Evolutionary conservation across 2,329 filamentous ascomycete genomes (phyloP).

Genomic region (Venturia oleaginea): DNA sequence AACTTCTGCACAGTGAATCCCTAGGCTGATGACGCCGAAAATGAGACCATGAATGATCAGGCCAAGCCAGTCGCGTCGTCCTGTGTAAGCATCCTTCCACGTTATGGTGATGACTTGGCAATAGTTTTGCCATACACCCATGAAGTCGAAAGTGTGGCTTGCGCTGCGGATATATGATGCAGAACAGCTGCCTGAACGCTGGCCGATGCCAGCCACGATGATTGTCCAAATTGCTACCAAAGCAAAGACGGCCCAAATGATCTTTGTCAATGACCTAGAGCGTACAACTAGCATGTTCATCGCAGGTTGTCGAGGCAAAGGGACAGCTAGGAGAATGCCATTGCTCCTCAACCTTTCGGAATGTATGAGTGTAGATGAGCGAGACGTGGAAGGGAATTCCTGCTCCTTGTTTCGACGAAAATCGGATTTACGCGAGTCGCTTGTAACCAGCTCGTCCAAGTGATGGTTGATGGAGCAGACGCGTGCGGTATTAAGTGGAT

Average conservation of each 20-base stretch:
- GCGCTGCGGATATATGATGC: not conserved
- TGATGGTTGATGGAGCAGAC: not conserved
- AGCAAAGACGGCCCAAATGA: not conserved
- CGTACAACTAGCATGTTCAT: not conserved
- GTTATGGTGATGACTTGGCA: not conserved
- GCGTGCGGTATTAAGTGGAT: constrained; percentile 5
- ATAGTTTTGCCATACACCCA: constrained; percentile 7
- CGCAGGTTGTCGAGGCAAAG: not conserved
- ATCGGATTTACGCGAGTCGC: not conserved
- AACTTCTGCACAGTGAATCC: constrained; percentile 11
- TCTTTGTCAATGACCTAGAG: not conserved
- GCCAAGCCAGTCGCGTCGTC: constrained; percentile 8
- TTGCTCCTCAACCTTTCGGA: not conserved
- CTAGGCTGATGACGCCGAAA: not conserved
- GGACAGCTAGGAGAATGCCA: not conserved
- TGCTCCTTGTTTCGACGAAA: not conserved
- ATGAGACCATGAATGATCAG: constrained; percentile 7
- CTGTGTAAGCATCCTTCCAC: not conserved
- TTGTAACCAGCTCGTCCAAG: not conserved
- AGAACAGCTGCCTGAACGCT: not conserved
- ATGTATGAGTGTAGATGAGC: not conserved
- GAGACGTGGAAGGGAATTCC: not conserved
- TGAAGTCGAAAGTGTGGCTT: not conserved
- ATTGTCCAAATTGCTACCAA: not conserved
- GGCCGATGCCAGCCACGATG: not conserved